Base-by-base conservation (phyloP, 345 rosid genomes). In the Mallotus nudiflorus region DNA sequence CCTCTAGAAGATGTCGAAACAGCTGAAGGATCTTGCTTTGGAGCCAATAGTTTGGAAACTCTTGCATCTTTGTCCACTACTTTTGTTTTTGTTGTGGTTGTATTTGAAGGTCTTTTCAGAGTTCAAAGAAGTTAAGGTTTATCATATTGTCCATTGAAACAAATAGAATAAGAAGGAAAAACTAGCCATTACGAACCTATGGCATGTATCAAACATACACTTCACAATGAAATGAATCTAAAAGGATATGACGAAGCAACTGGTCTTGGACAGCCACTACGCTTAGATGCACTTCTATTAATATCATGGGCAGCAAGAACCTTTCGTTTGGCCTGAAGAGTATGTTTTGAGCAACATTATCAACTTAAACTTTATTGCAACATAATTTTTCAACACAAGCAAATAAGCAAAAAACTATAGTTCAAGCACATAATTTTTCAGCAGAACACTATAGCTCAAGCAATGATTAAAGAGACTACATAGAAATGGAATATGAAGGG, bases 161-260 rank as follows among this genome's bases (percentile, higher is more conserved):
- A 66, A 67, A 71, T 28, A 48, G 31, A 71, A 27, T 40, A 48
- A 74, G 29, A 62, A 58, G 49, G 19, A 69, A 14, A 69, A 18
- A 65, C 12, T 0, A 53, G 18, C 40, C 13, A 13, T 35, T 66
- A 28, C 31, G 28, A 73, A 61, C 19, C 48, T 33, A 50, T 57
- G 3, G 5, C 12, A 48, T 61, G 52, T 56, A 73, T 62, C 61
- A 64, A 60, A 51, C 28, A 24, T 59, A 37, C 4, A 5, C 16
- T 18, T 39, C 5, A 68, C 35, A 44, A 12, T 40, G 58, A 65
- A 59, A 37, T 33, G 44, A 25, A 67, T 65, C 33, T 12, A 68
- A 67, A 91, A 91, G 99, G 99, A 94, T 94, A 94, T 94, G 91
- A 84, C 76, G 93, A 80, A 39, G 82, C 73, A 69, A 69, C 80